phyloP scores from a whole-genome alignment of 179 eudicot genomes.

The Vitellaria paradoxa region DNA sequence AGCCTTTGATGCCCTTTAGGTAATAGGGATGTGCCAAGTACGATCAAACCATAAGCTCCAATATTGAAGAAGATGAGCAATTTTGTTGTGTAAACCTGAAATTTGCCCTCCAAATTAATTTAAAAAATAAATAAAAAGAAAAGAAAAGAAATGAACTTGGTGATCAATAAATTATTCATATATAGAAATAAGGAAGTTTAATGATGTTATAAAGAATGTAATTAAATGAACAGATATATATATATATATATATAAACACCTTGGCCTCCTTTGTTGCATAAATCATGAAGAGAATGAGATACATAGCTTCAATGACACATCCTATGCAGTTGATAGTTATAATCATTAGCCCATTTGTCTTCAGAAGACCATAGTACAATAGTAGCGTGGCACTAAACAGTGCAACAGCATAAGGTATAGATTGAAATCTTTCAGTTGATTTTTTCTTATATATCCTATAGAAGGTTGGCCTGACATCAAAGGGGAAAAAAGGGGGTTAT shows the following conservation, averaged over 20 bases:
- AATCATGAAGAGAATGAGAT: conserved; percentile 51
- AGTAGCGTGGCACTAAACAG: conserved; percentile 75
- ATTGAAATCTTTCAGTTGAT: conserved; percentile 78
- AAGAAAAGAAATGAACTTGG: too few relatives aligned
- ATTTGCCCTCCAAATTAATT: neutral
- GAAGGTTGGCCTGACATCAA: conserved; percentile 66
- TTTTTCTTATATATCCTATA: conserved; percentile 56
- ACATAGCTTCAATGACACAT: conserved; percentile 44
- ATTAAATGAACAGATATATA: too few relatives aligned
- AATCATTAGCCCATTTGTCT: conserved; percentile 46
- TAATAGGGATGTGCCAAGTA: too few relatives aligned
- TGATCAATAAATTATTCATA: too few relatives aligned
- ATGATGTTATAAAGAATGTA: too few relatives aligned
- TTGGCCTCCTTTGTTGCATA: conserved; percentile 64
- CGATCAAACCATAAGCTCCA: conserved; percentile 33
- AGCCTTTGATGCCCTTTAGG: too few relatives aligned
- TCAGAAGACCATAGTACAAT: conserved; percentile 62
- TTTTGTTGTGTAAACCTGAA: conserved; percentile 54
- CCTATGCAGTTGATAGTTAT: conserved; percentile 70
- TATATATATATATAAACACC: conserved; percentile 27
- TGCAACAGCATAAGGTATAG: too few relatives aligned
- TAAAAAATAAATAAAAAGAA: neutral
- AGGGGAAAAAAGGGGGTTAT: neutral
- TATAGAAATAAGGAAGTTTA: too few relatives aligned
- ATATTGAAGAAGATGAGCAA: conserved; percentile 55